Evolutionary conservation across 805 yeast genomes (phyloP).

Genomic region (Starmerella apicola): DNA sequence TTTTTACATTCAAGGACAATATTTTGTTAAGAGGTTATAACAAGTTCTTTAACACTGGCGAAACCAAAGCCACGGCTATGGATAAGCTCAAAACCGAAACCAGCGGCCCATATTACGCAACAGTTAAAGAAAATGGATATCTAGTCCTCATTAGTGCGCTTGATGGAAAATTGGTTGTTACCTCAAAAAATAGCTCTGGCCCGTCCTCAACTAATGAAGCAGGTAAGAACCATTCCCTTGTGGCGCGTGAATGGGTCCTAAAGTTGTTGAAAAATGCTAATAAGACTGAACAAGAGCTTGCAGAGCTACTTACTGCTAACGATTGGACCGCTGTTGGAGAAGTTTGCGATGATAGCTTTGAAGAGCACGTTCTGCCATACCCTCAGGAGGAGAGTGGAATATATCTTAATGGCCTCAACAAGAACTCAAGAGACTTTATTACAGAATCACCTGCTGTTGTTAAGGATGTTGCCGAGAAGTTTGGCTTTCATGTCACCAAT

Average conservation of each 20-base stretch:
- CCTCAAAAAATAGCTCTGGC: conserved; percentile 88
- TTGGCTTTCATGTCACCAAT: conserved; percentile 55
- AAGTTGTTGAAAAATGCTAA: conserved; percentile 38
- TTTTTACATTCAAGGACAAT: conserved; percentile 41
- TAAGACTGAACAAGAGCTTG: conserved; percentile 40
- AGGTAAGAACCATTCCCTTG: conserved; percentile 56
- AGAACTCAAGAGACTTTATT: conserved; percentile 47
- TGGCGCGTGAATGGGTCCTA: conserved; percentile 50
- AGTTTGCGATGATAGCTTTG: conserved; percentile 81
- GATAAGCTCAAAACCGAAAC: conserved; percentile 36
- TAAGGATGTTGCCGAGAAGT: conserved; percentile 42
- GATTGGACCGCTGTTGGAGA: conserved; percentile 83
- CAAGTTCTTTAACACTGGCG: conserved; percentile 79
- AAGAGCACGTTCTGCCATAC: conserved; percentile 83
- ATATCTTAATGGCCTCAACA: conserved; percentile 80
- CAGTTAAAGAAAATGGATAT: conserved; percentile 89
- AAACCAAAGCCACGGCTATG: conserved; percentile 43
- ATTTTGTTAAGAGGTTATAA: conserved; percentile 83
- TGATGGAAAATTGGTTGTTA: conserved; percentile 69
- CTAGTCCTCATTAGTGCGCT: conserved; percentile 70
- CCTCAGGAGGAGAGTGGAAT: conserved; percentile 57
- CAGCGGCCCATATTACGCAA: conserved; percentile 64
- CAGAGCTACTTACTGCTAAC: conserved; percentile 35
- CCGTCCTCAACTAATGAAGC: conserved; percentile 28
- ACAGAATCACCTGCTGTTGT: conserved; percentile 58